Base-by-base conservation (phyloP, 2,329 filamentous ascomycete genomes). In the Dendrostoma leiphaemia region DNA sequence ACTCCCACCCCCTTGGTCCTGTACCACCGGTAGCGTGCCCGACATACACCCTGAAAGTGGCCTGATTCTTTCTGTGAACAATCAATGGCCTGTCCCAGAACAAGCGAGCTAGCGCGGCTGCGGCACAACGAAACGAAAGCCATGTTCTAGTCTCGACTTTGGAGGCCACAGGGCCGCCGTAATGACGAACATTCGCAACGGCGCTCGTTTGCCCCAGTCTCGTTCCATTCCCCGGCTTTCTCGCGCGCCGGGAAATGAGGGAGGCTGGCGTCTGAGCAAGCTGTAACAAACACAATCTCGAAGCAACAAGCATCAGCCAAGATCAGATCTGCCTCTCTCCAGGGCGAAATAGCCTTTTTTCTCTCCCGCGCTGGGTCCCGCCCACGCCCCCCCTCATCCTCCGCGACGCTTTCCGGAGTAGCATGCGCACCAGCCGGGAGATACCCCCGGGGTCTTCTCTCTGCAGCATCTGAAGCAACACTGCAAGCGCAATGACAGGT, bases 21-120 rank as follows among this genome's bases (percentile, higher is more conserved):
- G 41, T 23, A 19, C 40, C 17, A 15, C 40, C 15, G 23, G 24
- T 44, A 44, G 40, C 40, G 40, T 29, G 44, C 35, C 13, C 24
- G n/a, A 28, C 37, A 19, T 34, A 29, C 48, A 43, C 51, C 51
- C 44, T 48, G 51, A 28, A 53, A 53, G 51, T 53, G 51, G 51
- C 51, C 51, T 53, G 51, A 53, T 53, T 44, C 15, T 29, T 13
- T 2, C 13, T 21, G n/a, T 4, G 37, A 24, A 6, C 23, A 13
- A 15, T 19, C 37, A 19, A 19, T 24, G 37, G 37, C 37, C 12
- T 21, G 37, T 10, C 21, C 38, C 38, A 23, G 38, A 21, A 41
- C 38, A n/a, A 26, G 38, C 38, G 21, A 41, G 38, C 38, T 41
- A 26, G 15, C 8, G 21, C 38, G 21, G 17, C 21, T 8, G 38